These are phyloP conservation scores for Limnanthes douglasii DNA, from an alignment of 345 rosid genomes.

Conservation along the genomic window DNA sequence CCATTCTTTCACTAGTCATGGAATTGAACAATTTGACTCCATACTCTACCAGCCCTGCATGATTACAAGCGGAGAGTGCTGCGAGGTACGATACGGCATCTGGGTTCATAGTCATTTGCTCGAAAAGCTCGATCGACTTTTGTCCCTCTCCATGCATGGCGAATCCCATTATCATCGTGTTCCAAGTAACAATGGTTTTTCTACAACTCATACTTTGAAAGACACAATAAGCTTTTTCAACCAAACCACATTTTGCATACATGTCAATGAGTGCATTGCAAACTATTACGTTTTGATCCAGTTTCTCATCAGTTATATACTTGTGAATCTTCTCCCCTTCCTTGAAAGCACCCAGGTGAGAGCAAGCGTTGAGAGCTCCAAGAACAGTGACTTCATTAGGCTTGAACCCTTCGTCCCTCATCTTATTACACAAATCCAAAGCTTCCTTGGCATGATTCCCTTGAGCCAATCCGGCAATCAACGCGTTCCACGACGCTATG, in stretches of 20 bases:
- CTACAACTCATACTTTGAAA: slow-evolving; percentile 29
- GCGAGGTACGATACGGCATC: slow-evolving; percentile 59
- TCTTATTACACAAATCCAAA: slow-evolving; percentile 37
- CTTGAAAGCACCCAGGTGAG: slow-evolving; percentile 53
- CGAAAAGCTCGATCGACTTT: slow-evolving; percentile 46
- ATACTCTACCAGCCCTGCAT: slow-evolving; percentile 66
- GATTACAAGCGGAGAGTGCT: slow-evolving; percentile 64
- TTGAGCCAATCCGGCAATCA: slow-evolving; percentile 61
- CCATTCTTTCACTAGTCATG: slow-evolving; percentile 31
- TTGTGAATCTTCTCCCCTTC: slow-evolving; percentile 44
- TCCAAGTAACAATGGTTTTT: slow-evolving; percentile 64
- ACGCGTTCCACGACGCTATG: slow-evolving; percentile 76
- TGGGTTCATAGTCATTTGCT: slow-evolving; percentile 29
- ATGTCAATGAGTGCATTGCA: slow-evolving; percentile 68
- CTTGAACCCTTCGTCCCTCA: slow-evolving; percentile 30
- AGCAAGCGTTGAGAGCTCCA: slow-evolving; percentile 69
- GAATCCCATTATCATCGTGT: slow-evolving; percentile 79
- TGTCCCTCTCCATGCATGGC: slow-evolving; percentile 68
- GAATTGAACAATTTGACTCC: slow-evolving; percentile 41
- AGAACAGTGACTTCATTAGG: slow-evolving; percentile 65
- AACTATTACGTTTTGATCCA: slow-evolving; percentile 47
- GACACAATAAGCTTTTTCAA: slow-evolving; percentile 45
- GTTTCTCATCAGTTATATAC: slow-evolving; percentile 26
- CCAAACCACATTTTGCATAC: slow-evolving; percentile 75
- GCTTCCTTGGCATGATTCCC: slow-evolving; percentile 53